Evolutionary conservation across 23 red algal genomes (phyloP), one percentile per base, ranked within the genome.

Genomic region (Gracilaria caudata): DNA sequence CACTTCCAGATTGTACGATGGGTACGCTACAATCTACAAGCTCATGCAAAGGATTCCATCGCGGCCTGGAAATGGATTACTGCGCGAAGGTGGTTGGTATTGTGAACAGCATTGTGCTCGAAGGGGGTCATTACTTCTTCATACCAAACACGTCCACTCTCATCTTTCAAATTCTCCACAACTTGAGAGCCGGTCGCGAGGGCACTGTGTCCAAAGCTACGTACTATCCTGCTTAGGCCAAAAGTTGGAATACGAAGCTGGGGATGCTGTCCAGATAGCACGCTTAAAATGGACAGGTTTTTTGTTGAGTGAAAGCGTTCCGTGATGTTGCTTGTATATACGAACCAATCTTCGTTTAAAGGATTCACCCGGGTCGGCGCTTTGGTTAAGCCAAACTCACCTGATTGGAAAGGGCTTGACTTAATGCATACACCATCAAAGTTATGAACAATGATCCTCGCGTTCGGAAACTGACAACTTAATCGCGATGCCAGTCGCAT

Each of bases 401-500:
- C 19, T 25, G 57, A 61, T 61, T 4, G 4, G 26, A 61, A 25
- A 61, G 19, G 7, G 7, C 57, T 20, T 5, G 57, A 16, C 57
- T 61, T 61, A n/a, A 16, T 61, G 57, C 57, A 61, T 7, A 74
- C 35, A n/a, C 25, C 43, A 23, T 74, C 68, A 74, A 74, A 74
- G 68, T 74, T 74, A 38, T 74, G 68, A 28, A 74, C 43, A 23
- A 74, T 38, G n/a, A 74, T 74, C 12, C 68, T 40, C 7, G 43
- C 68, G 4, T 74, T 74, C 7, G 68, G 68, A 19, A 45, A 74
- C 43, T 23, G 35, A 11, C 5, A 4, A 23, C 12, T 47, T 38
- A 74, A 47, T 40, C 68, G 43, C 6, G 43, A 40, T 7, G 68
- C 35, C 68, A 74, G 33, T 11, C 68, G n/a, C 68, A 74, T 74